Conservation (phyloP, 495 filamentous ascomycete species). For the Monascus purpureus region DNA sequence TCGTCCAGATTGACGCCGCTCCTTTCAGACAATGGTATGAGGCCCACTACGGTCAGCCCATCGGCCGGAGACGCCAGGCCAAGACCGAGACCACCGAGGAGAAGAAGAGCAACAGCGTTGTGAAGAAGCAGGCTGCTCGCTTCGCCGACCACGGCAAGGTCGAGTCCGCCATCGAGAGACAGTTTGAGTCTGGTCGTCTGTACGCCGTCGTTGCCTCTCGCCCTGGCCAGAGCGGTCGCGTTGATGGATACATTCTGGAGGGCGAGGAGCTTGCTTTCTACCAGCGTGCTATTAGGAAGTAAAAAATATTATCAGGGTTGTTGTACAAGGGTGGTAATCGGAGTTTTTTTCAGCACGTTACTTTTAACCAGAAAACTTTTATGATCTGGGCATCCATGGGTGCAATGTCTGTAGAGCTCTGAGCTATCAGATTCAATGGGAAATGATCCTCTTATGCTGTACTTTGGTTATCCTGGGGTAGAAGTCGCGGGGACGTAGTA, state of each 20-base stretch:
- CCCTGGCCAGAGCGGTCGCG: constrained; percentile 91
- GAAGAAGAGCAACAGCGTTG: constrained; percentile 85
- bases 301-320: constrained; percentile 29
- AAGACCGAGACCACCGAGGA: constrained; percentile 55
- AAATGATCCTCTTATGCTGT: constrained; percentile 4
- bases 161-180: constrained; percentile 79
- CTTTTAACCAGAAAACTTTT: constrained; percentile 24
- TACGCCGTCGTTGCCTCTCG: constrained; percentile 83
- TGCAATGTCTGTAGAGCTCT: constrained; percentile 33
- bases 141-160: constrained; percentile 77
- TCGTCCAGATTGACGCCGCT: constrained; percentile 95
- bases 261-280: constrained; percentile 99
- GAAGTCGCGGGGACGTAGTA: no score
- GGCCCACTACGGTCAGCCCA: constrained; percentile 85
- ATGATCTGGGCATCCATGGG: constrained; percentile 29
- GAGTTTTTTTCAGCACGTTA: constrained; percentile 27
- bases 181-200: constrained; percentile 97
- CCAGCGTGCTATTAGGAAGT: constrained; percentile 95
- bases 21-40: constrained; percentile 99
- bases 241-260: constrained; percentile 96
- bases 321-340: constrained; percentile 28
- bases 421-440: constrained; percentile 26
- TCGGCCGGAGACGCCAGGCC: constrained; percentile 83
- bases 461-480: no score
- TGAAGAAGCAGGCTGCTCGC: constrained; percentile 90